Conservation (phyloP, 2,329 filamentous ascomycete genomes). For the Monosporascus ibericus region DNA sequence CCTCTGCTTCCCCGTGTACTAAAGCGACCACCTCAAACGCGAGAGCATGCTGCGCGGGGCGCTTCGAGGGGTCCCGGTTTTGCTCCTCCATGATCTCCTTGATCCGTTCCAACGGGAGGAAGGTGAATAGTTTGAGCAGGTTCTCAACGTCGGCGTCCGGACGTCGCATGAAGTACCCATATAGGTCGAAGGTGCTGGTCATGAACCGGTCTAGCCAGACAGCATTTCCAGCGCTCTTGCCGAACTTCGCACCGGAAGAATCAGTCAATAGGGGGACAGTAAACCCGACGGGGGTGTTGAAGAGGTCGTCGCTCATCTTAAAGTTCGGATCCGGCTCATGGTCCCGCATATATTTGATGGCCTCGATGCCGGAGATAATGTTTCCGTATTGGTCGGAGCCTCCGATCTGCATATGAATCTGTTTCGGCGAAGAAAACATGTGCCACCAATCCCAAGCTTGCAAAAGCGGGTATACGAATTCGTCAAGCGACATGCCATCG, state of each 20-base stretch:
- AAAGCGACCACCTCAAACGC: slow-evolving; percentile 78
- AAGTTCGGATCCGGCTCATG: slow-evolving; percentile 40
- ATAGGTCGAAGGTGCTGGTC: slow-evolving; percentile 80
- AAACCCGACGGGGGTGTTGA: slow-evolving; percentile 68
- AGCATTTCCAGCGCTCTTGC: slow-evolving; percentile 90
- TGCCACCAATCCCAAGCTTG: slow-evolving; percentile 98
- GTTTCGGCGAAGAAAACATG: slow-evolving; percentile 59
- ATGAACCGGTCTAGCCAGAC: slow-evolving; percentile 82
- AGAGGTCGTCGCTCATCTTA: slow-evolving; percentile 34
- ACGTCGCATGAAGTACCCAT: slow-evolving; percentile 81
- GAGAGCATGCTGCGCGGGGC: slow-evolving; percentile 75
- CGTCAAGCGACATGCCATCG: slow-evolving; percentile 88
- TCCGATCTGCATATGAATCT: slow-evolving; percentile 81
- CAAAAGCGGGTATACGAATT: slow-evolving; percentile 88
- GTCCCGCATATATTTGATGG: slow-evolving; percentile 68
- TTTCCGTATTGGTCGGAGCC: slow-evolving; percentile 96
- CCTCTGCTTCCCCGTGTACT: slow-evolving; percentile 64
- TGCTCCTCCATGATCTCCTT: slow-evolving; percentile 62
- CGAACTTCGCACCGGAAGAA: slow-evolving; percentile 80
- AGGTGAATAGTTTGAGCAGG: slow-evolving; percentile 86
- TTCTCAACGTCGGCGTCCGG: slow-evolving; percentile 75
- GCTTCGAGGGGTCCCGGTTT: slow-evolving; percentile 57
- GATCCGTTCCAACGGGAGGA: slow-evolving; percentile 70
- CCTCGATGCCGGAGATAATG: slow-evolving; percentile 83
- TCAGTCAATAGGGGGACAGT: slow-evolving; percentile 89